phyloP scores from a whole-genome alignment of 495 filamentous ascomycete genomes.

The Xylaria grammica region DNA sequence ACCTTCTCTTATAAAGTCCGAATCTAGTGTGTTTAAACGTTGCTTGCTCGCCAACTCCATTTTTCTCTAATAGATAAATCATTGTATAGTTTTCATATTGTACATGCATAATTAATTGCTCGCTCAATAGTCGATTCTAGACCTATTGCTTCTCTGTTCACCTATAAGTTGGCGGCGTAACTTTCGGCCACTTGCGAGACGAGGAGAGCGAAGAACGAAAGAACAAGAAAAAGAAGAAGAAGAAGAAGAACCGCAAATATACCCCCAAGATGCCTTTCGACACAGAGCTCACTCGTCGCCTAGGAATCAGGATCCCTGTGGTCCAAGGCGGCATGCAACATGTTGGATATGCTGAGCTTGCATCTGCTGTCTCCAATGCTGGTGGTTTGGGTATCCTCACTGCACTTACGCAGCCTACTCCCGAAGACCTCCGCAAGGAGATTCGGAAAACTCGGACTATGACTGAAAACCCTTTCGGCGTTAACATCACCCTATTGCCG shows the following conservation, averaged over 20 bases:
- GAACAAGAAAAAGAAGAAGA: neutral
- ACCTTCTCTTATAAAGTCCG: neutral
- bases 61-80: neutral
- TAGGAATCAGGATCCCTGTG: constrained; percentile 93
- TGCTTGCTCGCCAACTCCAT: neutral
- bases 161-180: neutral
- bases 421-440: constrained; percentile 91
- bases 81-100: constrained; percentile 4
- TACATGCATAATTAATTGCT: no score
- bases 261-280: constrained; percentile 79
- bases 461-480: constrained; percentile 89
- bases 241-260: constrained; percentile 1
- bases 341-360: constrained; percentile 86
- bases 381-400: constrained; percentile 93
- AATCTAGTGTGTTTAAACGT: neutral
- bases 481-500: constrained; percentile 95
- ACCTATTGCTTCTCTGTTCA: neutral
- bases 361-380: constrained; percentile 90
- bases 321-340: constrained; percentile 94
- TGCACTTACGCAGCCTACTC: constrained; percentile 91
- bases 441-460: constrained; percentile 84
- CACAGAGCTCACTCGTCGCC: constrained; percentile 83
- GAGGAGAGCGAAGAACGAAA: neutral
- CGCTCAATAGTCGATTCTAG: no score
- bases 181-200: neutral